Evolutionary conservation across 768 basidiomycete genomes (phyloP), one percentile per base, ranked within the genome.

Genomic region (Mrakia frigida): DNA sequence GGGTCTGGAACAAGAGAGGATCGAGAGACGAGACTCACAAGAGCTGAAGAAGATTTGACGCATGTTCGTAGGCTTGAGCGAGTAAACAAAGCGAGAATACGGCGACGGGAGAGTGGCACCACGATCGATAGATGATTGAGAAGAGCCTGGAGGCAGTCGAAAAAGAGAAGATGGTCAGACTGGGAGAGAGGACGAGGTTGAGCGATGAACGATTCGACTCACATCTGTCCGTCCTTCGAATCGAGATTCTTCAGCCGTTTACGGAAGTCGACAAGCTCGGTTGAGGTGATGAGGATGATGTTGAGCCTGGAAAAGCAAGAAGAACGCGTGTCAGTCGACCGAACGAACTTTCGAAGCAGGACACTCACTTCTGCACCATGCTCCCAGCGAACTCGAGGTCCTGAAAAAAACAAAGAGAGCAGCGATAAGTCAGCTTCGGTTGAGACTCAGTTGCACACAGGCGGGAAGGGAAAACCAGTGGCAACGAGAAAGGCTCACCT

Each of bases 11-110:
- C 18, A 65, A 18, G 72, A 37, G 21, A 25, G 16, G 37, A 68
- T 2, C 33, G 33, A 77, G 21, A 31, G 33, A 23, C 16, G 14
- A 43, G 33, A 82, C 90, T 77, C 82, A 94, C 96, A 99, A 98
- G 77, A 97, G 98, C 78, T 93, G 90, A 25, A 99, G 86, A 5
- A 99, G 87, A 82, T 95, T 98, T 31, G 94, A 96, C 1, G 96
- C 97, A 83, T 99, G 97, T 82, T 99, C 97, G 80, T 99, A 99
- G 3, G 97, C 96, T 82, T 99, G 97, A 7, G 97, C 97, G 35
- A 99, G 87, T 39, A 99, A 87, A 83, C 97, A 99, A 9, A 99
- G 87, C 1, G 97, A 94, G 82, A 99, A 97, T 0, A 94, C 94
- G 0, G 97, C 91, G 60, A 98, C 95, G 1, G 96, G 92, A 81